Conservation (phyloP, 345 rosid genomes). For the Eucalyptus sp. region DNA sequence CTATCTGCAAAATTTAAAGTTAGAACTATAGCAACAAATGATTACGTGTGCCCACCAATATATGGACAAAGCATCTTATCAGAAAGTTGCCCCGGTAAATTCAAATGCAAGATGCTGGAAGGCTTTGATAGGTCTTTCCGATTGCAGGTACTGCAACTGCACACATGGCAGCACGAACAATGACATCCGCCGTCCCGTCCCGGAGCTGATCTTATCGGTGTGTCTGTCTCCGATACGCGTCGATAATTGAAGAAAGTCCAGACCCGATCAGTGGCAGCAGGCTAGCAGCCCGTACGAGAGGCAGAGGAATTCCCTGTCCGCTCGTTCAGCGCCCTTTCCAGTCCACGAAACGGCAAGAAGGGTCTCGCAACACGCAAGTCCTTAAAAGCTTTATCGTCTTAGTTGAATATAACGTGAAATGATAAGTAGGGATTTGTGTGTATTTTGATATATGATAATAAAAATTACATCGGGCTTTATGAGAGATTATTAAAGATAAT, state of each 20-base stretch:
- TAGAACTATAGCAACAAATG: neutral
- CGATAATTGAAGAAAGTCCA: neutral
- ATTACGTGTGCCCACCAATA: neutral
- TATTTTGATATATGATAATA: no score
- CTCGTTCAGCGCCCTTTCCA: neutral
- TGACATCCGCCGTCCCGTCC: neutral
- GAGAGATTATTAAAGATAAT: no score
- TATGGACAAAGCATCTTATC: neutral
- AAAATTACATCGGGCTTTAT: no score
- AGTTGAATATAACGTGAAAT: no score
- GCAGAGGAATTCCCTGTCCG: neutral
- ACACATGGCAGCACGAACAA: neutral
- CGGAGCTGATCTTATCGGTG: neutral
- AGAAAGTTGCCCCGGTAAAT: neutral
- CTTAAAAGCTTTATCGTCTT: neutral
- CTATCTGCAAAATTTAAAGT: no score
- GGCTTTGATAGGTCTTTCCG: neutral
- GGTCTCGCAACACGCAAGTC: neutral
- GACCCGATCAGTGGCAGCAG: neutral
- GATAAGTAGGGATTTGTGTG: no score
- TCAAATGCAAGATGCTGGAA: neutral
- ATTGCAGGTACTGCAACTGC: neutral
- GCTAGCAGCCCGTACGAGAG: neutral
- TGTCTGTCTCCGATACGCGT: no score
- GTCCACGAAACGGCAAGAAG: neutral